Base-by-base conservation (phyloP, 768 basidiomycete genomes). In the Paxillus ammoniavirescens region DNA sequence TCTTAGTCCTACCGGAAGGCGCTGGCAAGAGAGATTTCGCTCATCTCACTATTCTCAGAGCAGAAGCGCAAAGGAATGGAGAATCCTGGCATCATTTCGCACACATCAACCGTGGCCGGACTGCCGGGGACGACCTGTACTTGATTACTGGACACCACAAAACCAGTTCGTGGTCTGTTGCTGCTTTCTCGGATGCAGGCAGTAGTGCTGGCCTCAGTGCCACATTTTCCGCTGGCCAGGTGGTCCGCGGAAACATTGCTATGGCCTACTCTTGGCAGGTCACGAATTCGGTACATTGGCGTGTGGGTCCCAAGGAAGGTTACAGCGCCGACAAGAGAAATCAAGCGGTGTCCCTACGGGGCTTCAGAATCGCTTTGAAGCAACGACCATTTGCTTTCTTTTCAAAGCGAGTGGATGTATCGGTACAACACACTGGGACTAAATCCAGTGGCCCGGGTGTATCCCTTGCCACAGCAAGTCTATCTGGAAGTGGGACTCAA, bases 1-100 rank as follows among this genome's bases (percentile, higher is more conserved):
- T 73, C 8, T 59, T 75, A 8, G 45, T 68, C 18, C 65, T 75
- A 38, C 72, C 74, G 0, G 65, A 72, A 36, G 75, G 71, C 5
- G 67, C 71, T 1, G 57, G 55, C 15, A 42, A 59, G 47, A 58
- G 62, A 14, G 65, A 68, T 23, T 54, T 70, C 31, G 60, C 61
- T 14, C 61, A 74, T 15, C 47, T 51, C 12, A 42, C 15, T 3
- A 56, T 49, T 2, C 68, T 74, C 37, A 55, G 61, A 5, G 60
- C 65, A 15, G 65, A 66, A 40, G 70, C 70, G 1, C 51, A 51
- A 28, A 40, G 54, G 23, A 47, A 73, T 51, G 71, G 65, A 0
- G 52, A 49, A 14, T 49, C 57, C 5, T 74, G 73, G 72, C 73
- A 72, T 51, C 54, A 52, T 30, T 68, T 67, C 17, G 68, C 61